Evolutionary conservation across 2,329 filamentous ascomycete genomes (phyloP).

Genomic region (Arthrobotrys pseudoclavata): DNA sequence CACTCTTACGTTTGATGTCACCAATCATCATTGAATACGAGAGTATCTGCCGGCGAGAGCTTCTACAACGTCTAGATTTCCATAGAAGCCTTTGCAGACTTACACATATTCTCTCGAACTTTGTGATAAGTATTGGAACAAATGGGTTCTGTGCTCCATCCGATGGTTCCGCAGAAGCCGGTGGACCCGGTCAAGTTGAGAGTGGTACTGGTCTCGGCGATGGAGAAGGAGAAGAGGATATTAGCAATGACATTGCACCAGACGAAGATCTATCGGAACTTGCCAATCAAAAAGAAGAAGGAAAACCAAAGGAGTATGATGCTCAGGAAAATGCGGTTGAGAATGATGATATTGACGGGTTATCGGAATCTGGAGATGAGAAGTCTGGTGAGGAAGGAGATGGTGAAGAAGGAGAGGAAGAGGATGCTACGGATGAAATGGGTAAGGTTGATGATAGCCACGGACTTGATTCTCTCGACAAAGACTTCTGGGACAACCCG

Average conservation of each 20-base stretch:
- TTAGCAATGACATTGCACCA: slow-evolving; percentile 94
- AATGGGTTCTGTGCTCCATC: slow-evolving; percentile 93
- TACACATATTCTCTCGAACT: slow-evolving; percentile 79
- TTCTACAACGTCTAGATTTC: slow-evolving; percentile 74
- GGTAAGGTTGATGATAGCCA: slow-evolving; percentile 90
- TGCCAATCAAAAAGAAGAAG: slow-evolving; percentile 77
- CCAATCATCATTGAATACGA: slow-evolving; percentile 83
- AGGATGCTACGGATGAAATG: slow-evolving; percentile 87
- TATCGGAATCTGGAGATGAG: slow-evolving; percentile 73
- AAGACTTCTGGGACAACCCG: slow-evolving; percentile 96
- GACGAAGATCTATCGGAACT: slow-evolving; percentile 94
- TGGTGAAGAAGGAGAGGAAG: slow-evolving; percentile 74
- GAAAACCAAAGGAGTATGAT: slow-evolving; percentile 73
- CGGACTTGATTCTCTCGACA: slow-evolving; percentile 89
- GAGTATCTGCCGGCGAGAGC: slow-evolving; percentile 72
- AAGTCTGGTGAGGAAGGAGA: slow-evolving; percentile 74
- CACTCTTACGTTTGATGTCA: slow-evolving; percentile 67
- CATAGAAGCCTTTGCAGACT: slow-evolving; percentile 81
- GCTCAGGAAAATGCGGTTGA: slow-evolving; percentile 89
- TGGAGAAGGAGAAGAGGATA: slow-evolving; percentile 94
- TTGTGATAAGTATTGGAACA: slow-evolving; percentile 81
- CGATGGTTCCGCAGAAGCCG: slow-evolving; percentile 79
- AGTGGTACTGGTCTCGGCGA: slow-evolving; percentile 93
- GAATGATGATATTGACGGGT: slow-evolving; percentile 94
- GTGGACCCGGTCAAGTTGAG: slow-evolving; percentile 74